These are phyloP conservation scores for Ophiostoma quercus DNA, from an alignment of 2,329 filamentous ascomycete species.

Conservation along the genomic window DNA sequence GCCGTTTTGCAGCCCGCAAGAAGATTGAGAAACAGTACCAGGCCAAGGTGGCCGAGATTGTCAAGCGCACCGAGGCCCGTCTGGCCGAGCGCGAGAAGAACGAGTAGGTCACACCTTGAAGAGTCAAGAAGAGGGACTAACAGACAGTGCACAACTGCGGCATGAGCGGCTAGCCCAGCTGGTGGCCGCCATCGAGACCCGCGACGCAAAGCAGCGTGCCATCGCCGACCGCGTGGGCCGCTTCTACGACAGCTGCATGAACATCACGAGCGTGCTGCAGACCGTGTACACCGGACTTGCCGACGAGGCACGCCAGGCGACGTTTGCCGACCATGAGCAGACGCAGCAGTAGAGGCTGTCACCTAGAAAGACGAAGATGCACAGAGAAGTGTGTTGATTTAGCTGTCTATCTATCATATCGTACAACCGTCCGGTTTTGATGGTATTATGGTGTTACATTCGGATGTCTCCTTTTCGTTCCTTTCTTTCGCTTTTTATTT, in stretches of 20 bases:
- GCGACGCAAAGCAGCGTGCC: slow-evolving; percentile 28
- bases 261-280: slow-evolving; percentile 27
- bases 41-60: slow-evolving; percentile 27
- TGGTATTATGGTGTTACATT: slow-evolving; percentile 1
- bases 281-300: slow-evolving; percentile 27
- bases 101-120: slow-evolving; percentile 10
- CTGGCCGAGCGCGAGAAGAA: slow-evolving; percentile 23
- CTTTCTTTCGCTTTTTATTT: neutral
- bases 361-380: neutral
- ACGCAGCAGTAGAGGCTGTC: neutral
- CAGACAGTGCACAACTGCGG: slow-evolving; percentile 17
- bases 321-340: slow-evolving; percentile 3
- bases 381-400: neutral
- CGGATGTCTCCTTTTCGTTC: neutral
- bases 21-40: slow-evolving; percentile 28
- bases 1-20: slow-evolving; percentile 24
- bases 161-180: slow-evolving; percentile 27
- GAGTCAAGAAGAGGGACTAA: neutral
- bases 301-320: slow-evolving; percentile 25
- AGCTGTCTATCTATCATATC: slow-evolving; percentile 11
- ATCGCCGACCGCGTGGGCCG: slow-evolving; percentile 27
- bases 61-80: slow-evolving; percentile 25
- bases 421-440: slow-evolving; percentile 17
- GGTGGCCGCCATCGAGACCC: slow-evolving; percentile 25
- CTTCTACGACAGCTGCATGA: slow-evolving; percentile 27